Conservation (phyloP, 805 yeast species). For the Saccharomycopsis guyanensis region DNA sequence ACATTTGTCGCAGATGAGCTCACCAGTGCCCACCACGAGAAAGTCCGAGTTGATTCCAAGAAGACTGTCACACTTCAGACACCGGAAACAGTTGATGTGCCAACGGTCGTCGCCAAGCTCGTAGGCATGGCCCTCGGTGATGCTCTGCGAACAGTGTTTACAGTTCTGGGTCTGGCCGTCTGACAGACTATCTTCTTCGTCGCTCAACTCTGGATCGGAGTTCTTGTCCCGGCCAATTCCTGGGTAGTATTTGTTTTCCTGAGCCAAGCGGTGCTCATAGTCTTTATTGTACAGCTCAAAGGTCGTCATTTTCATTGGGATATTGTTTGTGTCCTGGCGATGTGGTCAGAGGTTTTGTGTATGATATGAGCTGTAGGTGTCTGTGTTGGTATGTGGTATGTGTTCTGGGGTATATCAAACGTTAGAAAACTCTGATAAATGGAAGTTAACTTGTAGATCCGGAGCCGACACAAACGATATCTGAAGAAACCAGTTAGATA, state of each 20-base stretch:
- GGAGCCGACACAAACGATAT: too few relatives aligned
- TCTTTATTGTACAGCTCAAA: not conserved
- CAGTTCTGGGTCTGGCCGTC: constrained; percentile 24
- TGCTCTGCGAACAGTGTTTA: constrained; percentile 42
- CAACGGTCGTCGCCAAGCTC: constrained; percentile 92
- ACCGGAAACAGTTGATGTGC: constrained; percentile 90
- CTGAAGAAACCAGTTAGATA: too few relatives aligned
- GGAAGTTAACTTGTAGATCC: too few relatives aligned
- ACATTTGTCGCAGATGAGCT: constrained; percentile 81
- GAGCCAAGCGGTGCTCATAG: not conserved
- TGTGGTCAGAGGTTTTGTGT: too few relatives aligned
- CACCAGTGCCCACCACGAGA: constrained; percentile 87
- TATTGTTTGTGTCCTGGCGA: not conserved
- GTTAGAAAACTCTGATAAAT: too few relatives aligned
- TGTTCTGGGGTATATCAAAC: too few relatives aligned
- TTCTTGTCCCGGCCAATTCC: not conserved
- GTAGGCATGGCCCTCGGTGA: constrained; percentile 88
- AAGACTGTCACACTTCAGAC: constrained; percentile 73
- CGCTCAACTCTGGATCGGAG: not conserved
- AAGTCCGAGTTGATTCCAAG: constrained; percentile 86
- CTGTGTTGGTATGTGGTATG: too few relatives aligned
- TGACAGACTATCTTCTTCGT: not conserved
- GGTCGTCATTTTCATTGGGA: not conserved
- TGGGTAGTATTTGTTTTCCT: not conserved
- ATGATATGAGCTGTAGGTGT: too few relatives aligned